Evolutionary conservation across 2,329 filamentous ascomycete genomes (phyloP), one percentile per base, ranked within the genome.

Genomic region (Colletotrichum eremochloae): DNA sequence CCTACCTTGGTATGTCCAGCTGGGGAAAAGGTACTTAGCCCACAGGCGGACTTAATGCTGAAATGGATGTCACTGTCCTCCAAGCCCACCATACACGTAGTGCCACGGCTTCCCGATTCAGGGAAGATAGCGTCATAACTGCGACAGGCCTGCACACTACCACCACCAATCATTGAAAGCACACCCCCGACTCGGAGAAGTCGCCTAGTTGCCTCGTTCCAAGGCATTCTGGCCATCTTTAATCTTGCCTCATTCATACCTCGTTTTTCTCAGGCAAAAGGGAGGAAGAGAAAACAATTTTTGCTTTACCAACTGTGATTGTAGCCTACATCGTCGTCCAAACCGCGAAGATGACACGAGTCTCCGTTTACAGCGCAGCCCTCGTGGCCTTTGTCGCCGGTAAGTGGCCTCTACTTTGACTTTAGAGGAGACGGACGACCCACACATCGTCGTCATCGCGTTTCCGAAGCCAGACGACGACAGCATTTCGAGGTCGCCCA

Each of bases 361-460:
- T 80, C 53, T 80, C 79, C 42, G 82, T 86, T 48, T 87, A 87
- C 74, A 79, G 78, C 69, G 77, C 81, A 60, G 84, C 81, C 72
- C 76, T 86, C 72, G 80, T 82, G 77, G 84, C 81, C 69, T 82
- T 85, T 77, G 76, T 80, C 64, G 83, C 80, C 63, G 82, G 85
- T 86, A 80, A 75, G 84, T 84, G 36, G 57, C 36, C 42, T 42
- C 66, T 58, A 33, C 58, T 33, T 63, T 61, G 36, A n/a, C 48
- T 20, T 53, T 42, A 33, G 31, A 33, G 52, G 12, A 33, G 57
- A 29, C 66, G 66, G 67, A 56, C 40, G 67, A 64, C 48, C 66
- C 70, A 71, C 67, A 61, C 68, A 53, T 70, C 75, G 68, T 75
- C 63, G 73, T 58, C 63, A 64, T 68, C 50, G 58, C 48, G 60